Conservation (phyloP, 495 filamentous ascomycete genomes). For the Hypomontagnella monticulosa region DNA sequence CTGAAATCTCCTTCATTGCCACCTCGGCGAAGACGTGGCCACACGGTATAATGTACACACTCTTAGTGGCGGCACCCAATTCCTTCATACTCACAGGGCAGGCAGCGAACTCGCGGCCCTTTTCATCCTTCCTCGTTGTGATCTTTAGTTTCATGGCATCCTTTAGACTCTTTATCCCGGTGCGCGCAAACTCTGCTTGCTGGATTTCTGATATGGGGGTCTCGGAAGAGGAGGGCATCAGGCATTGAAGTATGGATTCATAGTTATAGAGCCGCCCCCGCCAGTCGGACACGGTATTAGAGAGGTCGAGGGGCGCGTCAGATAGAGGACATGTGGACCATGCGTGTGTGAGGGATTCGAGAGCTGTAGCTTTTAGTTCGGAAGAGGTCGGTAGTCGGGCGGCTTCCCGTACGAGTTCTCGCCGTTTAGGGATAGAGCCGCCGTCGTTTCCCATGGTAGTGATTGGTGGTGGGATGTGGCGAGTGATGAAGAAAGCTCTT, state of each 20-base stretch:
- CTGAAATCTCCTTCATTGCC: constrained; percentile 78
- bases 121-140: constrained; percentile 55
- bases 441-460: constrained; percentile 91
- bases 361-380: constrained; percentile 86
- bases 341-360: constrained; percentile 81
- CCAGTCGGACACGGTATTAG: constrained; percentile 83
- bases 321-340: constrained; percentile 91
- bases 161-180: constrained; percentile 78
- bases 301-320: constrained; percentile 72
- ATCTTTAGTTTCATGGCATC: constrained; percentile 93
- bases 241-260: constrained; percentile 83
- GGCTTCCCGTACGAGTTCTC: constrained; percentile 92
- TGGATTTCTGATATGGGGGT: constrained; percentile 38
- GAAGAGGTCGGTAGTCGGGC: constrained; percentile 82
- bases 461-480: constrained; percentile 56
- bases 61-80: constrained; percentile 79
- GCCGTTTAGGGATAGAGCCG: constrained; percentile 86
- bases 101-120: constrained; percentile 67
- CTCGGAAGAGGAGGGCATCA: constrained; percentile 73
- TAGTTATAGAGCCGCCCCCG: constrained; percentile 93
- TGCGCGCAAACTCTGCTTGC: constrained; percentile 69
- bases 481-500: not conserved
- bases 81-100: constrained; percentile 91
- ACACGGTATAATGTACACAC: constrained; percentile 93
- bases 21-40: constrained; percentile 93